These are phyloP conservation scores for Kondoa malvinella DNA, from an alignment of 768 basidiomycete species.

Conservation along the genomic window DNA sequence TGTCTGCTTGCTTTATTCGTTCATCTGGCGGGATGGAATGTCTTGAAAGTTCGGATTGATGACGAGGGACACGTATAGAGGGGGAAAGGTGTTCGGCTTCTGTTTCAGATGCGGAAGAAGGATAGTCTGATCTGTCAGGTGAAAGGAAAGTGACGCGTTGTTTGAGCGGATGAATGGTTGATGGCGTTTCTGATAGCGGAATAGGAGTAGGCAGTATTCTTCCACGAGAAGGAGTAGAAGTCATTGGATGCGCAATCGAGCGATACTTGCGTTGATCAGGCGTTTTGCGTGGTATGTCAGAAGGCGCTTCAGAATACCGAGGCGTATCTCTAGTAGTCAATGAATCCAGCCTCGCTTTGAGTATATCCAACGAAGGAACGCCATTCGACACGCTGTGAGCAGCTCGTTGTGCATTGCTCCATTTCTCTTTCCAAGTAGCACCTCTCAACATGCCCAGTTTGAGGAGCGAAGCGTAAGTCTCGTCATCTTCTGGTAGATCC, in stretches of 20 bases:
- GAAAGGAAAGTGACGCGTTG: constrained; percentile 6
- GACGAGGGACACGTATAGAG: background rate
- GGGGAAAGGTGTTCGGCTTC: background rate
- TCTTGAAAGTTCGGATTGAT: background rate
- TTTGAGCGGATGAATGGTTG: background rate
- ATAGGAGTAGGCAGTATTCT: background rate
- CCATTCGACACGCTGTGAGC: background rate
- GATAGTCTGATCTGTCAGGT: background rate
- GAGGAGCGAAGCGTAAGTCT: constrained; percentile 52
- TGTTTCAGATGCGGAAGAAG: background rate
- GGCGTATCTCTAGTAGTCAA: too few relatives aligned
- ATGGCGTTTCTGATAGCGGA: background rate
- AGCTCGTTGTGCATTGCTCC: constrained; percentile 46
- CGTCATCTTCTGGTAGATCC: constrained; percentile 1
- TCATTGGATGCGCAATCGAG: constrained; percentile 1
- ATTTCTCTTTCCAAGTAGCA: constrained; percentile 63
- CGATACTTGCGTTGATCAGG: background rate
- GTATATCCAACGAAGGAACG: background rate
- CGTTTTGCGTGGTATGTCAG: background rate
- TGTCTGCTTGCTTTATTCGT: background rate
- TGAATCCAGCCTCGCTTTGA: background rate
- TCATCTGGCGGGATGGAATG: background rate
- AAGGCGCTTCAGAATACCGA: too few relatives aligned
- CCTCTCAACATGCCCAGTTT: constrained; percentile 70
- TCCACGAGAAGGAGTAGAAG: background rate